A percentile compares a stretch with the other conserved stretches of the same genome.
These are phyloP conservation scores for Fraxinus dipetala DNA, from an alignment of 305 asterid genomes.

Conservation along the genomic window DNA sequence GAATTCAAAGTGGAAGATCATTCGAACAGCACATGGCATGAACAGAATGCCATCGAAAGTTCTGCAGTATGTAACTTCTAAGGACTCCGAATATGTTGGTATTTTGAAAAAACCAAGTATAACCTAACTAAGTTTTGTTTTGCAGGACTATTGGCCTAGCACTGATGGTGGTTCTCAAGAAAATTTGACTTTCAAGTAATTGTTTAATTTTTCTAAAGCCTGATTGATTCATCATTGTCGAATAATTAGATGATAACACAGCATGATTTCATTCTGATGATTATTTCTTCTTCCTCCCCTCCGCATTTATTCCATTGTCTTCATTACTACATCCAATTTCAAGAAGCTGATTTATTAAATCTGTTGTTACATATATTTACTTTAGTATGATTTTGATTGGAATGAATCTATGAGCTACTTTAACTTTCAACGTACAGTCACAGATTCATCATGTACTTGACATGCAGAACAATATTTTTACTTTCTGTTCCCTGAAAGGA, in stretches of 20 bases:
- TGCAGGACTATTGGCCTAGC: constrained; percentile 72
- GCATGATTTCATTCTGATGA: background rate
- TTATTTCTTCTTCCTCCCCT: background rate
- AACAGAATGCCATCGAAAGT: constrained; percentile 61
- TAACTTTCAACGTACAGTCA: too few species aligned
- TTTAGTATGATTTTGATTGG: background rate
- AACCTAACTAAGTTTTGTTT: constrained; percentile 10
- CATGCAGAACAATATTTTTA: too few species aligned
- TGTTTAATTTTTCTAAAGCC: constrained; percentile 23
- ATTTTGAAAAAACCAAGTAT: constrained; percentile 11
- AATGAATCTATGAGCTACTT: background rate
- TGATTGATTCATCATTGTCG: constrained; percentile 5
- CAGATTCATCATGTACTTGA: too few species aligned
- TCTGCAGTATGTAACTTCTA: constrained; percentile 66
- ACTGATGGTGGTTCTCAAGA: constrained; percentile 48
- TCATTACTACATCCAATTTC: background rate
- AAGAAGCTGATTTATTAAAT: background rate
- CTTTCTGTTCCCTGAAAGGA: background rate
- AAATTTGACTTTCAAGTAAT: constrained; percentile 67
- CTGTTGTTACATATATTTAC: background rate
- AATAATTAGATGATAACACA: background rate
- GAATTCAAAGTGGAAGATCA: constrained; percentile 73
- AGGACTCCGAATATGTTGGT: constrained; percentile 12
- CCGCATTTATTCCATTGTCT: background rate
- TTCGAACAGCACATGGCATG: constrained; percentile 69